phyloP scores from a whole-genome alignment of 2,329 filamentous ascomycete species.

The Aspergillus ochraceoroseus region DNA sequence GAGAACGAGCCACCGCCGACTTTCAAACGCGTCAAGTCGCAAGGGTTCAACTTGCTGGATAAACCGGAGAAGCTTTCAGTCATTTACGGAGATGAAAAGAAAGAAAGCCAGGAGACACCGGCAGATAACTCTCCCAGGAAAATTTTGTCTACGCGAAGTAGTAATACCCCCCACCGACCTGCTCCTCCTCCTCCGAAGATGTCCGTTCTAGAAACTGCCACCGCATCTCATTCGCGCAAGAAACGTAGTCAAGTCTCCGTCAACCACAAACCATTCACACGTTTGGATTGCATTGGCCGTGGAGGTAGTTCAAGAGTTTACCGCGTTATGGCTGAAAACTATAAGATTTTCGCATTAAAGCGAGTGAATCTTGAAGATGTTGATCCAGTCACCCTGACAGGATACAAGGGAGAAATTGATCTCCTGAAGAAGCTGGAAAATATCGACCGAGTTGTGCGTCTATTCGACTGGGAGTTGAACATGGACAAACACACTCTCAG shows the following conservation, averaged over 20 bases:
- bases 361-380: constrained; percentile 85
- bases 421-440: constrained; percentile 74
- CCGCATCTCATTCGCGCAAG: constrained; percentile 66
- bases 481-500: constrained; percentile 83
- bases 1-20: constrained; percentile 75
- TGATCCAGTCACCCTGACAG: constrained; percentile 74
- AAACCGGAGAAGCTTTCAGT: constrained; percentile 53
- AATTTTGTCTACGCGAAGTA: constrained; percentile 52
- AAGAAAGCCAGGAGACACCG: constrained; percentile 43
- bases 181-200: constrained; percentile 89
- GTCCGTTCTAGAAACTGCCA: constrained; percentile 90
- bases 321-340: constrained; percentile 93
- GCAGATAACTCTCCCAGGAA: constrained; percentile 44
- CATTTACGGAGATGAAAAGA: constrained; percentile 46
- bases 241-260: constrained; percentile 79
- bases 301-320: constrained; percentile 94
- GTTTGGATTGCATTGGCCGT: constrained; percentile 83
- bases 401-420: constrained; percentile 94
- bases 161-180: constrained; percentile 70
- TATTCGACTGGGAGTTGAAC: constrained; percentile 92
- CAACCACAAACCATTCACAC: constrained; percentile 85
- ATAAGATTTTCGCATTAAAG: constrained; percentile 91
- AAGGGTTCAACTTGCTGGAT: constrained; percentile 52
- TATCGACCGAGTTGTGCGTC: constrained; percentile 81
- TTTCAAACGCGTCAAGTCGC: constrained; percentile 59